Conservation (phyloP, 129 eudicot species). For the Heracleum sosnowskyi region DNA sequence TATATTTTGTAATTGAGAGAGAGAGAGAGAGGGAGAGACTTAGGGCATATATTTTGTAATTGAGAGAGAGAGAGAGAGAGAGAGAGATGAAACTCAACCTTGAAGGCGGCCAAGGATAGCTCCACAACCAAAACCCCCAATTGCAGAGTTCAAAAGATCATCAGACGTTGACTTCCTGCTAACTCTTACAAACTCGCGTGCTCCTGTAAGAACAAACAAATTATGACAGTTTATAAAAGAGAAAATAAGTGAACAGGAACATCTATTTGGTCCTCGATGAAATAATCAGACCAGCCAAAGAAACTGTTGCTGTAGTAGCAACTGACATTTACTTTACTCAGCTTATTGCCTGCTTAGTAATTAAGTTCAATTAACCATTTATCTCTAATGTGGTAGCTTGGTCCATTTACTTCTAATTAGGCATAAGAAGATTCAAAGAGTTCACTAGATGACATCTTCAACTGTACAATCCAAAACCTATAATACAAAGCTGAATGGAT, state of each 20-base stretch:
- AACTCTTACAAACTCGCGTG: conserved; percentile 75
- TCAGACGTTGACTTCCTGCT: conserved; percentile 61
- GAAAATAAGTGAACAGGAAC: background rate
- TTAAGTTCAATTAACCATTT: background rate
- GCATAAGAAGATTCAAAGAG: background rate
- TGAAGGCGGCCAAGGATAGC: conserved; percentile 95
- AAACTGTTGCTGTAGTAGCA: background rate
- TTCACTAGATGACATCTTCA: background rate
- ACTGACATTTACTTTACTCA: background rate
- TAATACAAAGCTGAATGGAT: background rate
- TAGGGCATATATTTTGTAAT: background rate
- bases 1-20: background rate
- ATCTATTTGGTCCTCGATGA: background rate
- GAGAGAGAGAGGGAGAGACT: background rate
- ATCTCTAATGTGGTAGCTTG: background rate
- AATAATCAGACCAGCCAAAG: background rate
- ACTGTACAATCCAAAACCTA: background rate
- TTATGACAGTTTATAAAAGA: background rate
- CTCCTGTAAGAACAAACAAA: conserved; percentile 42
- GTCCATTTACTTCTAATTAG: background rate
- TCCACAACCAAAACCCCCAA: conserved; percentile 88
- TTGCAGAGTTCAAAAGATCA: conserved; percentile 70
- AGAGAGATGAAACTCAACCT: conserved; percentile 41
- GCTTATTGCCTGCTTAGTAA: background rate
- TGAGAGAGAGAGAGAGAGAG: background rate